phyloP scores from a whole-genome alignment of 169 alveolate genomes.

The Cryptosporidium tyzzeri region DNA sequence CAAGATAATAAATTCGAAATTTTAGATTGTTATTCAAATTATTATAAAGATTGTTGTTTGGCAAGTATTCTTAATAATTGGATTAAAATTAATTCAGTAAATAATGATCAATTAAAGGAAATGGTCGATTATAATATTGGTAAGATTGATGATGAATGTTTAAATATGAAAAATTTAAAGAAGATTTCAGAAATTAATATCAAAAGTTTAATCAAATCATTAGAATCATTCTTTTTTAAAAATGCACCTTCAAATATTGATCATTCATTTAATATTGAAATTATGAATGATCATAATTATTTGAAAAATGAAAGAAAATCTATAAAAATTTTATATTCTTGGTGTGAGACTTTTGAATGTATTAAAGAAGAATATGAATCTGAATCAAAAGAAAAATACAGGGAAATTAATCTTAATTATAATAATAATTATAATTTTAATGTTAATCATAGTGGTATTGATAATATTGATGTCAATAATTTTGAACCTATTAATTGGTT shows the following conservation, averaged over 20 bases:
- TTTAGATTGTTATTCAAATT: constrained; percentile 45
- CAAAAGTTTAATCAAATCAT: constrained; percentile 23
- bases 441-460: not conserved
- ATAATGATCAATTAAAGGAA: constrained; percentile 1
- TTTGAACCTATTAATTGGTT: constrained; percentile 61
- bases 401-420: not conserved
- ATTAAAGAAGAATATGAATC: constrained; percentile 26
- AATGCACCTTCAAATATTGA: constrained; percentile 51
- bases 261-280: constrained; percentile 30
- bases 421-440: not conserved
- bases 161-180: constrained; percentile 20
- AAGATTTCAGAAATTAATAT: constrained; percentile 3
- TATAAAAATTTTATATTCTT: constrained; percentile 37
- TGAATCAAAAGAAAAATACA: constrained; percentile 6
- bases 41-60: constrained; percentile 49
- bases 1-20: not conserved
- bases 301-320: constrained; percentile 13
- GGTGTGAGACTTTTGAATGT: constrained; percentile 39
- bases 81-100: constrained; percentile 12
- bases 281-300: constrained; percentile 9
- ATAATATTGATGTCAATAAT: not conserved
- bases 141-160: constrained; percentile 14
- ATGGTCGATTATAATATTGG: constrained; percentile 21
- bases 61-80: constrained; percentile 24
- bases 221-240: constrained; percentile 31